Evolutionary conservation across 768 basidiomycete genomes (phyloP), one percentile per base, ranked within the genome.

Genomic region (Tylopilus cervinicoccineus): DNA sequence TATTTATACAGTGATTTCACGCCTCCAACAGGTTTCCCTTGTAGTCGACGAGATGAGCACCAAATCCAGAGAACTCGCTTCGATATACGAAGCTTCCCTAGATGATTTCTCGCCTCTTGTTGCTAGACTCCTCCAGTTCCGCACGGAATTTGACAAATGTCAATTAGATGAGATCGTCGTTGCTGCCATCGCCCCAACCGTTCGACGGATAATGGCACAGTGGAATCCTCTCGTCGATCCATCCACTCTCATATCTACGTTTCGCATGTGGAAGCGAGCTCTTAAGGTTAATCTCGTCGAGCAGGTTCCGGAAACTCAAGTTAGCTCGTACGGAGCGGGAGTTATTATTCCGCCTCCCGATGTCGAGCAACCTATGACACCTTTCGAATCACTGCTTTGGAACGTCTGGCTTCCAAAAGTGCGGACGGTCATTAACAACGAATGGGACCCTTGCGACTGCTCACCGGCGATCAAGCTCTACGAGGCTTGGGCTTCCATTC

Each of bases 381-480:
- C 95, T 0, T 99, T 90, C 63, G 96, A 99, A 63, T 90, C 86
- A 51, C 73, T 98, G 22, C 68, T 98, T 13, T 98, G 96, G 94
- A 90, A 86, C 55, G 75, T 89, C 10, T 99, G 94, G 96, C 71
- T 99, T 23, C 96, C 96, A 0, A 90, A 83, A 70, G 86, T 98
- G n/a, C 82, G 96, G 23, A 90, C 91, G 0, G 77, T 81, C 11
- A 84, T 98, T 64, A 98, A 98, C 68, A 98, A 99, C 65, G 87
- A 93, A 27, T 99, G 96, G 96, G 71, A 77, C 10, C 83, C 93
- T 3, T 72, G 77, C 43, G 71, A 81, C 32, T 83, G 93, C 4
- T 70, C 79, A 14, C 83, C 88, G 13, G 90, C 85, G 5, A 80
- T 97, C 32, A 81, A 78, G 40, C 72, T 99, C 3, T 89, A 93